These are phyloP conservation scores for Lachnellula occidentalis DNA, from an alignment of 2,329 filamentous ascomycete species.

Conservation along the genomic window DNA sequence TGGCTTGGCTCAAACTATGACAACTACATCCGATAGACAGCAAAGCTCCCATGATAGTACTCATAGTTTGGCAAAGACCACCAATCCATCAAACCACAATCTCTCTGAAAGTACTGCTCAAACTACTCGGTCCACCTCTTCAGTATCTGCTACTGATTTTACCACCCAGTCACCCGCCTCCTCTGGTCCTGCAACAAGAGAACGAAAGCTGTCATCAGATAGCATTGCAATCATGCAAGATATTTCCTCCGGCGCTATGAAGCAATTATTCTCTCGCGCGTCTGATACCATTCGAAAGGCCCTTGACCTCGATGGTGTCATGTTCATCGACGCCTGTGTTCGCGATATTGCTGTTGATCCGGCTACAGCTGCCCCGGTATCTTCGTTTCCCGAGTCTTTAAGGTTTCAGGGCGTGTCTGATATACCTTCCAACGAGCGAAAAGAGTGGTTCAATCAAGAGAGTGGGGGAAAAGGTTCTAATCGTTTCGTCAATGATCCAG, in stretches of 20 bases:
- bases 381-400: neutral
- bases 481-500: neutral
- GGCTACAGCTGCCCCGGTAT: neutral
- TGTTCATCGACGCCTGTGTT: constrained; percentile 19
- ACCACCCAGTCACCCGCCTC: too few species aligned
- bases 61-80: too few species aligned
- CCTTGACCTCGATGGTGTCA: constrained; percentile 17
- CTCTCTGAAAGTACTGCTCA: neutral
- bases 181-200: neutral
- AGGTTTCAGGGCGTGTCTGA: neutral
- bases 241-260: constrained; percentile 3
- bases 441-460: neutral
- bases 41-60: too few species aligned
- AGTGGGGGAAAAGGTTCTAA: neutral
- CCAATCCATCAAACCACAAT: neutral
- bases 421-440: neutral
- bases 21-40: neutral
- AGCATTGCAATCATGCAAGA: neutral
- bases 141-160: too few species aligned
- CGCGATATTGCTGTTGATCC: constrained; percentile 6
- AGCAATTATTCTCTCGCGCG: constrained; percentile 16
- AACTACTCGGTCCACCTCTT: neutral
- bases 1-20: neutral
- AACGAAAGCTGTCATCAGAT: neutral
- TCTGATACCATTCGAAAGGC: constrained; percentile 18